These are phyloP conservation scores for Parathielavia appendiculata DNA, from an alignment of 495 filamentous ascomycete species.

Conservation along the genomic window DNA sequence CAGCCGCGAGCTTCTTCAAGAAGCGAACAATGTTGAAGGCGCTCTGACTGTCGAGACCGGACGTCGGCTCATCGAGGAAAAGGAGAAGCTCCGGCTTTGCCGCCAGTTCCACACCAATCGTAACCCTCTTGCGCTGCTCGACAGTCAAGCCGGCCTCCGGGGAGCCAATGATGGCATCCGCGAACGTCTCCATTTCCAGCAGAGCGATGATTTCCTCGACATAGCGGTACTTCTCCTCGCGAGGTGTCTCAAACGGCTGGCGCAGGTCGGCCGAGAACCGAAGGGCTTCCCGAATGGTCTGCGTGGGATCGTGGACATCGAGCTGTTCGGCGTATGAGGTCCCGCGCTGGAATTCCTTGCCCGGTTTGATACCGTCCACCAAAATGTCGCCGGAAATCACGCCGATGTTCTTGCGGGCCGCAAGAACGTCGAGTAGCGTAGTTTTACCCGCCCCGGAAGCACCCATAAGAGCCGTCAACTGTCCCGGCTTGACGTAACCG, in stretches of 20 bases:
- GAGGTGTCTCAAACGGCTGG: constrained; percentile 64
- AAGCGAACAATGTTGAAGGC: constrained; percentile 89
- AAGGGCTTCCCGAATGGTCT: constrained; percentile 79
- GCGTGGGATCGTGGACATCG: constrained; percentile 71
- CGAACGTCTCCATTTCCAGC: constrained; percentile 77
- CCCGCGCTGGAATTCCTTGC: constrained; percentile 69
- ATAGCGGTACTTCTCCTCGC: constrained; percentile 72
- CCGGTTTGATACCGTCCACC: constrained; percentile 63
- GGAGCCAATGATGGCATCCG: constrained; percentile 77
- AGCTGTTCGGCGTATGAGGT: constrained; percentile 80
- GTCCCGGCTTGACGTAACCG: constrained; percentile 74
- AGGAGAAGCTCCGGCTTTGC: constrained; percentile 80
- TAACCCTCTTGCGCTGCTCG: constrained; percentile 87
- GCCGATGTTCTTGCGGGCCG: constrained; percentile 70
- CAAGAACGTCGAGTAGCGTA: constrained; percentile 73
- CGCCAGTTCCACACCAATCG: constrained; percentile 83
- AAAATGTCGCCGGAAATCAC: constrained; percentile 68
- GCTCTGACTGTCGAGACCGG: constrained; percentile 76
- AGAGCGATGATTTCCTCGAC: constrained; percentile 78
- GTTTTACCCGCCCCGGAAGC: constrained; percentile 86
- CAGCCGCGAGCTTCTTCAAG: constrained; percentile 73
- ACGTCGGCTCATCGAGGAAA: constrained; percentile 89
- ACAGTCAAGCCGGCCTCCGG: constrained; percentile 75
- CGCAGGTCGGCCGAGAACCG: constrained; percentile 78
- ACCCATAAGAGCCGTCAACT: constrained; percentile 79